These are phyloP conservation scores for Eucalyptus marginata DNA, from an alignment of 345 rosid genomes.

Conservation along the genomic window DNA sequence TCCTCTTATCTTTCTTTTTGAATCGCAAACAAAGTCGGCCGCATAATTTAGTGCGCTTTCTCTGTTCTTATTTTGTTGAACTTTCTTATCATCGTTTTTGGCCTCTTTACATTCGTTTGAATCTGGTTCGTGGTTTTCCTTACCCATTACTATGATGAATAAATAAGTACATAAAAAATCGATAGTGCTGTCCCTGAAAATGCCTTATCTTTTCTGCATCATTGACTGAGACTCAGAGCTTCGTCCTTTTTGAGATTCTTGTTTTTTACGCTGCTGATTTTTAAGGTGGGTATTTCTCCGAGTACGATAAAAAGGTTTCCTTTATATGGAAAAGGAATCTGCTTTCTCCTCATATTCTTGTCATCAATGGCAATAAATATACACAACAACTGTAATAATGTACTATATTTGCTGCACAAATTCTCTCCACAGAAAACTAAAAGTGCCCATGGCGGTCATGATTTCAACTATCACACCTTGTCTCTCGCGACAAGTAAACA, in stretches of 20 bases:
- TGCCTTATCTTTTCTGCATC: slow-evolving; percentile 25
- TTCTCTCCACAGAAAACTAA: neutral
- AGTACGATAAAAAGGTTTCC: slow-evolving; percentile 35
- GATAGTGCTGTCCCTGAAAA: neutral
- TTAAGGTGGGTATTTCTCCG: slow-evolving; percentile 25
- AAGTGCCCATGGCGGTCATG: slow-evolving; percentile 20
- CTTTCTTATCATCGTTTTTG: neutral
- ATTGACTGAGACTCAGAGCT: slow-evolving; percentile 19
- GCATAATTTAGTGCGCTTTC: neutral
- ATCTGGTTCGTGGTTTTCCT: neutral
- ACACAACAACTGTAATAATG: neutral
- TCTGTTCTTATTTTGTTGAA: neutral
- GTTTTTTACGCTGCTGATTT: slow-evolving; percentile 28
- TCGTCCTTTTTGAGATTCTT: neutral
- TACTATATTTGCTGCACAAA: neutral
- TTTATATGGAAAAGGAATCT: slow-evolving; percentile 52
- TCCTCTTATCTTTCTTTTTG: neutral
- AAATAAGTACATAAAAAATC: neutral
- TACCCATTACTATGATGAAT: neutral
- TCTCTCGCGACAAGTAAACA: slow-evolving; percentile 19
- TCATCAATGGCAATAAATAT: slow-evolving; percentile 16
- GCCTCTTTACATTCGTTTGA: neutral
- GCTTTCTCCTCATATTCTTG: slow-evolving; percentile 24
- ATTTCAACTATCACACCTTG: slow-evolving; percentile 24
- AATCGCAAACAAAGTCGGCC: neutral